Evolutionary conservation across 129 eudicot genomes (phyloP), one percentile per base, ranked within the genome.

Genomic region (Flaveria sonorensis): DNA sequence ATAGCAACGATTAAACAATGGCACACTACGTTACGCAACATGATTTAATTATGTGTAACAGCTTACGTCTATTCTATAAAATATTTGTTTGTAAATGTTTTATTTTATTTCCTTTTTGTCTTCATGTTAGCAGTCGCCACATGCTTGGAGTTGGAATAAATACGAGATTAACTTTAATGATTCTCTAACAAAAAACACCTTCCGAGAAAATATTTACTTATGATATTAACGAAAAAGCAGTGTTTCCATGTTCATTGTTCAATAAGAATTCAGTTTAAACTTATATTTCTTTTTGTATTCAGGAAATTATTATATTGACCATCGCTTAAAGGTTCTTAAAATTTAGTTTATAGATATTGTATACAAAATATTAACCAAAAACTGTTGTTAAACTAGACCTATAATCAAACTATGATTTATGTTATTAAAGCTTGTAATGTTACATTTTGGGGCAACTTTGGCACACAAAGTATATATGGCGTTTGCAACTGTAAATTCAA

Each of bases 41-140:
- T 45, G 50, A 53, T 73, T 80, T 65, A 30, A 14, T 71, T 45
- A 71, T 71, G 36, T 62, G 83, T 55, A 64, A 62, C 62, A 73
- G 69, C 43, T 78, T 68, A 61, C 51, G 64, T 79, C 67, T 57
- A 39, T 61, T 42, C 18, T 30, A 71, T 79, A n/a, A 48, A 46
- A 30, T 61, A 62, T 24, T 47, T 61, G 8, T 60, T 32, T 16
- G 14, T 26, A 3, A 1, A 2, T 51, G 14, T 7, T 21, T 39
- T 14, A 8, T 51, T 39, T n/a, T 48, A 10, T 70, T 6, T n/a
- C 23, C 7, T 11, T 72, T 23, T 64, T 73, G 52, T 80, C 51
- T 62, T 79, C 46, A 62, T 39, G 67, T 52, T 40, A 40, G 30
- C 32, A 50, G 73, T 40, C 55, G 66, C 16, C 40, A 40, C 47